Evolutionary conservation across 768 basidiomycete genomes (phyloP).

Genomic region (Mycena sanguinolenta): DNA sequence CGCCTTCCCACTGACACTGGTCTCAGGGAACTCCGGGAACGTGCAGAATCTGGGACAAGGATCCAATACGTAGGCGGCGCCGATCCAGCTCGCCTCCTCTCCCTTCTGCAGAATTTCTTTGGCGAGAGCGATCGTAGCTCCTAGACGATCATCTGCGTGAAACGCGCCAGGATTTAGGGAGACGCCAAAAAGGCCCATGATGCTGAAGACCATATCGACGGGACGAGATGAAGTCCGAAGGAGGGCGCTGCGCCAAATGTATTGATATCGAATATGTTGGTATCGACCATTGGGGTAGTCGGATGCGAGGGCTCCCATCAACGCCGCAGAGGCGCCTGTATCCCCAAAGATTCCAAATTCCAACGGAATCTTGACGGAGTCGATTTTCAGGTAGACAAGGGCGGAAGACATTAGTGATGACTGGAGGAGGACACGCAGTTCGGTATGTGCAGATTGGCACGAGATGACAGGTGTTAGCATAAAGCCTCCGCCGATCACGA

Average conservation of each 20-base stretch:
- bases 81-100: neutral
- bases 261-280: neutral
- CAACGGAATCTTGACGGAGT: too few species aligned
- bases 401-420: too few species aligned
- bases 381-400: too few species aligned
- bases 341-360: too few species aligned
- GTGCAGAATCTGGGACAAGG: neutral
- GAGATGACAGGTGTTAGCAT: too few species aligned
- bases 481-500: too few species aligned
- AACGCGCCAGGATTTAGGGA: neutral
- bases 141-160: neutral
- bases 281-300: too few species aligned
- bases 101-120: neutral
- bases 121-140: neutral
- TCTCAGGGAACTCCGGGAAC: neutral
- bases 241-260: slow-evolving; percentile 2
- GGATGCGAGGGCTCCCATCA: too few species aligned
- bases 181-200: slow-evolving; percentile 8
- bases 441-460: too few species aligned
- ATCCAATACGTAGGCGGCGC: neutral
- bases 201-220: slow-evolving; percentile 12
- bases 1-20: neutral
- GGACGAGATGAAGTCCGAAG: slow-evolving; percentile 3
- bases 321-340: too few species aligned
- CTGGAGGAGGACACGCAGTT: too few species aligned